Percentiles rank a stretch among this genome's conserved stretches.
phyloP scores from a whole-genome alignment of 2,329 filamentous ascomycete species.

The Colletotrichum sp. region DNA sequence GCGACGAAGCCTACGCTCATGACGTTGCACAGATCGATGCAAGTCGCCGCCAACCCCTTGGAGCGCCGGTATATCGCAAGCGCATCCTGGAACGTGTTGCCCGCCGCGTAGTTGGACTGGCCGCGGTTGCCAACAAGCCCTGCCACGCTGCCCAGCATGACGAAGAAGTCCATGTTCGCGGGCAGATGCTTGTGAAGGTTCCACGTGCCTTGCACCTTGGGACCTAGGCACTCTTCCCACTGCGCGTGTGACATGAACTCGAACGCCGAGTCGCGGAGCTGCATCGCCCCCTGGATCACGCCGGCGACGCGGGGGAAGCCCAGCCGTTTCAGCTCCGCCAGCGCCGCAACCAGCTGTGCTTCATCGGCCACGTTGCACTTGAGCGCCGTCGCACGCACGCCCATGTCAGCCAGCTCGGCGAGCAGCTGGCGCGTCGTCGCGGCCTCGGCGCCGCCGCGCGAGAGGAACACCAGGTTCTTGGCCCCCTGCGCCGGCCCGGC shows the following conservation, averaged over 20 bases:
- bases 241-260: constrained; percentile 51
- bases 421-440: constrained; percentile 18
- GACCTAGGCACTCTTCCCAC: constrained; percentile 47
- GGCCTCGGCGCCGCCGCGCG: constrained; percentile 26
- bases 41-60: neutral
- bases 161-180: constrained; percentile 37
- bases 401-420: constrained; percentile 26
- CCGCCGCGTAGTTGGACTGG: constrained; percentile 39
- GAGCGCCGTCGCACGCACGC: constrained; percentile 16
- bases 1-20: neutral
- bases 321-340: constrained; percentile 33
- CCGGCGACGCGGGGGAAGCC: constrained; percentile 27
- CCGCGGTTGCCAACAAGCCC: constrained; percentile 31
- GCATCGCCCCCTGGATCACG: neutral
- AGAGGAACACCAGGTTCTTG: constrained; percentile 32
- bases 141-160: constrained; percentile 35
- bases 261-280: constrained; percentile 47
- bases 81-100: constrained; percentile 33
- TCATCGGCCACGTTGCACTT: constrained; percentile 34
- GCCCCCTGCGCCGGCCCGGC: constrained; percentile 26
- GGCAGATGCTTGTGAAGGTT: constrained; percentile 39
- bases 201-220: constrained; percentile 46
- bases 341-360: constrained; percentile 34
- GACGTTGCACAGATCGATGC: constrained; percentile 15
- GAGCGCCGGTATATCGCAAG: constrained; percentile 18